These are phyloP conservation scores for Sparassis latifolia DNA, from an alignment of 1,284 basidiomycete genomes.

Conservation along the genomic window DNA sequence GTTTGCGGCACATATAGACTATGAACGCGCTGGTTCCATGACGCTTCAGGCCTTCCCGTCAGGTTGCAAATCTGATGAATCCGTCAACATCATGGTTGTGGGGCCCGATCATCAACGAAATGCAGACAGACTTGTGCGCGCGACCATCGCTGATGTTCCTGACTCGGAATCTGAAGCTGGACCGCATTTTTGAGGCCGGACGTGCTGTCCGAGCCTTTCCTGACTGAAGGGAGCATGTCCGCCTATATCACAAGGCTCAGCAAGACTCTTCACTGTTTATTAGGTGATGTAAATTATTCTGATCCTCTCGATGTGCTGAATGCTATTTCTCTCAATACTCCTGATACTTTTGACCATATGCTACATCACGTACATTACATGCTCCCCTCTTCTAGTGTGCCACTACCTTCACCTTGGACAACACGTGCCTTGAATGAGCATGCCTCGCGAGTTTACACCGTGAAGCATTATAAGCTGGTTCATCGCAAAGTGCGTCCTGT, in stretches of 20 bases:
- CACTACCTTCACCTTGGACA: neutral
- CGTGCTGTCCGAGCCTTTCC: neutral
- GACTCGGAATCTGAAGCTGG: neutral
- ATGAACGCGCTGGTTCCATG: neutral
- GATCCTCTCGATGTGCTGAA: neutral
- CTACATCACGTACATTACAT: neutral
- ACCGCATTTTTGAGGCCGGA: neutral
- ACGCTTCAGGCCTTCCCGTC: neutral
- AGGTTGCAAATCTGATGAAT: neutral
- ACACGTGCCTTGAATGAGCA: neutral
- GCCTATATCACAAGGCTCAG: too few species aligned
- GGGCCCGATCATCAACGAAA: neutral
- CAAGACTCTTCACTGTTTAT: neutral
- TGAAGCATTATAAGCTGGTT: conserved; percentile 23
- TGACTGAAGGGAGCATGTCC: neutral
- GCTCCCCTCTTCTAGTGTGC: neutral
- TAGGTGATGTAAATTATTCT: neutral
- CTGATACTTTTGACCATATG: neutral
- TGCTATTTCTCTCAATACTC: neutral
- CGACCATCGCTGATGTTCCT: neutral
- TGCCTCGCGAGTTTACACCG: neutral
- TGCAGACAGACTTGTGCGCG: neutral
- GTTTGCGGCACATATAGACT: neutral
- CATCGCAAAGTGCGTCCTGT: conserved; percentile 26
- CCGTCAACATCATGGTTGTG: neutral